Conservation (phyloP, 2,329 filamentous ascomycete species). For the Microthyrium microscopicum region DNA sequence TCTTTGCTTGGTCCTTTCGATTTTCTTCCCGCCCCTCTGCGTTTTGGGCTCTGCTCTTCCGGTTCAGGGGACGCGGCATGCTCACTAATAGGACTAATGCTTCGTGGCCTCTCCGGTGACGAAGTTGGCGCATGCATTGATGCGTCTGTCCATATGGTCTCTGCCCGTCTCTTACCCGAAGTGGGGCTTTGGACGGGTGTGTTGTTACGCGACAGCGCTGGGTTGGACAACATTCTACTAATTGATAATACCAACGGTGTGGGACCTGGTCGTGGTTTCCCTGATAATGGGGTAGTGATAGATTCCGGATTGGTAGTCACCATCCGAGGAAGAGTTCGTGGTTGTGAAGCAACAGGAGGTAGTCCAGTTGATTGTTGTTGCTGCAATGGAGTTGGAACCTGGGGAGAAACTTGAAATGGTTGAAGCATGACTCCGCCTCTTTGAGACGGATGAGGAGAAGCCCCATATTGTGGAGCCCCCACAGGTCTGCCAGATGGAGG, state of each 20-base stretch:
- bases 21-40: conserved; percentile 14
- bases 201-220: no score
- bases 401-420: conserved; percentile 29
- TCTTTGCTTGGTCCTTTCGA: conserved; percentile 17
- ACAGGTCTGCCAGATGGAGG: neutral
- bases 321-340: no score
- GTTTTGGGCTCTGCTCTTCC: neutral
- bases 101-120: conserved; percentile 4
- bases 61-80: conserved; percentile 4
- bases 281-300: no score
- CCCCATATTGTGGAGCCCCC: neutral
- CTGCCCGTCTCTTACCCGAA: no score
- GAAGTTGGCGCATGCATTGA: no score
- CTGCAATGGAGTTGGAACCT: conserved; percentile 23
- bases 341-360: neutral
- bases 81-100: conserved; percentile 7
- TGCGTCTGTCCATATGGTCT: no score
- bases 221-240: no score
- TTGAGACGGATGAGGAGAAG: neutral
- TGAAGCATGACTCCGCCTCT: conserved; percentile 28
- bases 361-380: conserved; percentile 15
- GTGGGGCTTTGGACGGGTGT: no score
- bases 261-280: no score
- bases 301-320: no score
- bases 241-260: no score